Evolutionary conservation across 1,139 yeast genomes (phyloP).

Genomic region (Hyphopichia burtonii): DNA sequence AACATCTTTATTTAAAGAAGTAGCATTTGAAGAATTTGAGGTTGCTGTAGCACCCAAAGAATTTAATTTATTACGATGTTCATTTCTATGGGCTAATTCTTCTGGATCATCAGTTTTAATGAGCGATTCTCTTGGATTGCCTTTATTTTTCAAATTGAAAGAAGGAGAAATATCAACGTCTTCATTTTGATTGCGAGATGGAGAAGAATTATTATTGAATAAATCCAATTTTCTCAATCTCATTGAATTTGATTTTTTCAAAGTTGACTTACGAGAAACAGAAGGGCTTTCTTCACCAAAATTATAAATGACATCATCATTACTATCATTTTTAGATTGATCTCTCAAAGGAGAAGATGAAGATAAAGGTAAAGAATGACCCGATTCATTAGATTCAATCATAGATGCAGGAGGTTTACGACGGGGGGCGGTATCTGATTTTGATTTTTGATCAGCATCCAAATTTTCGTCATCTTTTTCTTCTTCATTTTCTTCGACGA

Average conservation of each 20-base stretch:
- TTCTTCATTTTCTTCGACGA: conserved; percentile 43
- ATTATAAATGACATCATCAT: conserved; percentile 31
- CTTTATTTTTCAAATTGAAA: conserved; percentile 13
- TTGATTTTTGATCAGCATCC: background rate
- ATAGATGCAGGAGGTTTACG: conserved; percentile 4
- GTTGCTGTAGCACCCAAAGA: conserved; percentile 20
- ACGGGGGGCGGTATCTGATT: conserved; percentile 1
- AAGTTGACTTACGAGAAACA: conserved; percentile 40
- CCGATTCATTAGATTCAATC: background rate
- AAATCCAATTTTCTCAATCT: conserved; percentile 43
- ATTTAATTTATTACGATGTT: conserved; percentile 16
- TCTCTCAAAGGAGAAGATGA: conserved; percentile 8
- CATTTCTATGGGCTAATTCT: conserved; percentile 11
- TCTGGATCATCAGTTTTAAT: conserved; percentile 17
- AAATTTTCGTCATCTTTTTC: conserved; percentile 16
- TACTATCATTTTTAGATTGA: background rate
- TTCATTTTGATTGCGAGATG: conserved; percentile 2
- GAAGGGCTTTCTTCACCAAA: conserved; percentile 26
- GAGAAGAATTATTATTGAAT: conserved; percentile 19
- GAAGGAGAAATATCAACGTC: conserved; percentile 14
- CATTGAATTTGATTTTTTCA: conserved; percentile 43
- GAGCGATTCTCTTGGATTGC: conserved; percentile 16
- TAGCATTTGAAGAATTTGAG: conserved; percentile 12
- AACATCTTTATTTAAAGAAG: conserved; percentile 29
- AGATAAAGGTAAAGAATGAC: conserved; percentile 1